These are phyloP conservation scores for Tribonema minus DNA, from an alignment of 108 stramenopile species.

Conservation along the genomic window DNA sequence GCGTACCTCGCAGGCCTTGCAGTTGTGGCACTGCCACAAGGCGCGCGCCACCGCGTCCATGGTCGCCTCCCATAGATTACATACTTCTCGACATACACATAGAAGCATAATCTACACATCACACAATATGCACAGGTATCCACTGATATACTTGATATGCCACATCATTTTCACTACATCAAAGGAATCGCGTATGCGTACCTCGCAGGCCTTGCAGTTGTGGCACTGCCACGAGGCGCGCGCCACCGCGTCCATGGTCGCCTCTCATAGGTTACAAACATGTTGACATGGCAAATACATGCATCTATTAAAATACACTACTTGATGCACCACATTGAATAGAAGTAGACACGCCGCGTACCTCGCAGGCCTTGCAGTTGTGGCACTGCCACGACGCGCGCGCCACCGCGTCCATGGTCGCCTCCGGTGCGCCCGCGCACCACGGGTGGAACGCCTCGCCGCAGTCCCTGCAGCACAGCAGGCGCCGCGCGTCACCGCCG, in stretches of 20 bases:
- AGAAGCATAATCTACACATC: too few species aligned
- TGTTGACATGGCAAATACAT: too few species aligned
- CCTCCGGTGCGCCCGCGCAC: conserved; percentile 70
- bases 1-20: too few species aligned
- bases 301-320: too few species aligned
- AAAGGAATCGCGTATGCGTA: too few species aligned
- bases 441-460: conserved; percentile 79
- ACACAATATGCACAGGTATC: too few species aligned
- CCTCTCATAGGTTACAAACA: too few species aligned
- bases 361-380: conserved; percentile 72
- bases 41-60: conserved; percentile 64
- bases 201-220: conserved; percentile 84
- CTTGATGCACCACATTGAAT: too few species aligned
- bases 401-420: conserved; percentile 61
- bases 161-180: too few species aligned
- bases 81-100: too few species aligned
- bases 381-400: conserved; percentile 76
- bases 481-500: conserved; percentile 1
- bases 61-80: too few species aligned
- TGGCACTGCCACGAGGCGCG: conserved; percentile 76
- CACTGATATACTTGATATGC: too few species aligned
- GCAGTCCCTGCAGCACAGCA: conserved; percentile 80
- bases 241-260: conserved; percentile 61
- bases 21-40: conserved; percentile 81
- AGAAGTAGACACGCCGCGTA: not conserved